phyloP scores from a whole-genome alignment of 2,329 filamentous ascomycete genomes.

The Zelopaecilomyces penicillatus region DNA sequence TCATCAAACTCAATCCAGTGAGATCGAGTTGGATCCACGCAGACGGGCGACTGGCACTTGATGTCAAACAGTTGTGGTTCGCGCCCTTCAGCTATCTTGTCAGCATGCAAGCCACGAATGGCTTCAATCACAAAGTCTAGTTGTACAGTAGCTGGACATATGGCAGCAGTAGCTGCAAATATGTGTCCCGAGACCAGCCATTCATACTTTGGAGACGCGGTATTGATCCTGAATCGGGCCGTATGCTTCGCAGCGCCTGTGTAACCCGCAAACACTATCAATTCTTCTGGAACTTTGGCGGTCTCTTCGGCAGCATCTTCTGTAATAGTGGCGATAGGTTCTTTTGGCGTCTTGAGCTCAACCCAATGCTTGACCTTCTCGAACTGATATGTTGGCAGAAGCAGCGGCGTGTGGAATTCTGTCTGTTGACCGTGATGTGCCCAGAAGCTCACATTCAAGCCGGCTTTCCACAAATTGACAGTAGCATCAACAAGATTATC shows the following conservation, averaged over 20 bases:
- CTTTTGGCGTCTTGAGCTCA: constrained; percentile 16
- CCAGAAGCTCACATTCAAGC: constrained; percentile 30
- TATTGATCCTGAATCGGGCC: constrained; percentile 35
- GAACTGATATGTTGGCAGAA: constrained; percentile 36
- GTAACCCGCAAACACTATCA: neutral
- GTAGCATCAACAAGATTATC: constrained; percentile 17
- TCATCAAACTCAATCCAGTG: constrained; percentile 21
- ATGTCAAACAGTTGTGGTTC: constrained; percentile 23
- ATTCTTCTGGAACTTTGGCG: neutral
- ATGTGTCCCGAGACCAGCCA: constrained; percentile 27
- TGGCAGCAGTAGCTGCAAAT: constrained; percentile 29
- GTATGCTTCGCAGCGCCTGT: neutral
- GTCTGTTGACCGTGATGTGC: constrained; percentile 21
- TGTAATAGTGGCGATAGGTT: neutral
- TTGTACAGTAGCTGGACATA: constrained; percentile 28
- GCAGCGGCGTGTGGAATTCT: constrained; percentile 10
- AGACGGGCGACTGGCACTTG: constrained; percentile 18
- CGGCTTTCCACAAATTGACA: constrained; percentile 31
- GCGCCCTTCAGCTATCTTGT: constrained; percentile 12
- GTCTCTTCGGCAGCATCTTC: constrained; percentile 3
- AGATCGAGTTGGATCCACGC: constrained; percentile 8
- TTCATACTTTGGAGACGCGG: constrained; percentile 24
- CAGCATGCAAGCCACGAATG: constrained; percentile 19
- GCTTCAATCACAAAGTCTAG: constrained; percentile 23
- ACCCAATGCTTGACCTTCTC: constrained; percentile 32